Base-by-base conservation (phyloP, 257 asterid genomes). In the Solanum appendiculatum region DNA sequence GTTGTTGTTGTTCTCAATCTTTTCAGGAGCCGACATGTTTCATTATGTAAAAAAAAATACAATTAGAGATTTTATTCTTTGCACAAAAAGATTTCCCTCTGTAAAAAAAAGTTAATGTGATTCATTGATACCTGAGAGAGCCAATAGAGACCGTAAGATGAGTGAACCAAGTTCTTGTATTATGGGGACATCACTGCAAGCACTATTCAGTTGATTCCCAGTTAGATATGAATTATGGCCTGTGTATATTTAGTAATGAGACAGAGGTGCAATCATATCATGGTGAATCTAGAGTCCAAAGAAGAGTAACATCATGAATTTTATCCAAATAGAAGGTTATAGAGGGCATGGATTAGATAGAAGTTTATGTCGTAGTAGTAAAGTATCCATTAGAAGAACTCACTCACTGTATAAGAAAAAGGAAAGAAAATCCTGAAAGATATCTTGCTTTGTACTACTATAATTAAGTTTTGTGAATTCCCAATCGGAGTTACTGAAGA, bases 401-500 rank as follows among this genome's bases (percentile, higher is more conserved):
- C 78, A 33, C 75, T 68, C 74, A 29, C 74, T 29, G 74, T 15
- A 27, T 3, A 31, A 29, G 77, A 33, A 33, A 69, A 70, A 70
- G 25, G 44, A 70, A 34, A 70, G 44, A 33, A 7, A 70, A 70
- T 3, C 44, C 16, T 33, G 78, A 97, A 97, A n/a, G 87, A 88
- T 33, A 95, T 94, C 78, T 86, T 82, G 77, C 98, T 95, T 69
- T 87, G 93, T 33, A 97, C 93, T 0, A 98, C 99, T 31, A 95
- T 97, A 10, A 97, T 98, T 51, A 97, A 86, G 86, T 97, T 95
- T 85, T 97, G 99, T 58, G 99, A 98, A 86, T 97, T 97, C 25
- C 99, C 99, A 33, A 97, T 97, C 0, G 98, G 98, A 40, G 98
- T 95, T 1, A 96, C 98, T 0, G 99, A 86, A 3, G 98, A 97